Base-by-base conservation (phyloP, 1,284 basidiomycete genomes). In the Pyrrhoderma lamaoense region DNA sequence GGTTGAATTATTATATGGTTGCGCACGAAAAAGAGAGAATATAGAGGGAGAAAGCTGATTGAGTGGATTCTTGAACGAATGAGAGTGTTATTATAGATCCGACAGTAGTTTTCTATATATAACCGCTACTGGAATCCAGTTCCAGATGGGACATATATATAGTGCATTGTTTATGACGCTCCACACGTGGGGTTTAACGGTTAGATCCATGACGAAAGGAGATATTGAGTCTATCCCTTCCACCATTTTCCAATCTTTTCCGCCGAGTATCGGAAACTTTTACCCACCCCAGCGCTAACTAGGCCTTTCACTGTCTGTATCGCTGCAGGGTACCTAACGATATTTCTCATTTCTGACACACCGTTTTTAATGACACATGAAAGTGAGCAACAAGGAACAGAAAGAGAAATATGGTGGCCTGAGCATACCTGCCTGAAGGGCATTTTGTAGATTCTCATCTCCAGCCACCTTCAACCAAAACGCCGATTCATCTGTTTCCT, bases 181-280 rank as follows among this genome's bases (percentile, higher is more conserved):
- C n/a, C n/a, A n/a, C n/a, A n/a, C n/a, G n/a, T n/a, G n/a, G n/a
- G n/a, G n/a, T n/a, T n/a, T n/a, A n/a, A n/a, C n/a, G n/a, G n/a
- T n/a, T n/a, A n/a, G 35, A 37, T 9, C 35, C 35, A 16, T 37
- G 9, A 16, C 11, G 35, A 37, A 11, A 9, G 35, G 35, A 16
- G 16, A 37, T 22, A 16, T 40, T 22, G n/a, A 5, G 5, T n/a
- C 14, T 58, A 57, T 37, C 81, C 76, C 52, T 69, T 71, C 76
- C 86, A 85, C 85, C 89, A 93, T 68, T 95, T 96, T 45, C 77
- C 69, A 21, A 93, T 70, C 70, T 96, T 93, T 51, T 83, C 77
- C 40, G 74, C 59, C 42, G 77, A 74, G 65, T 96, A 97, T 42
- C 78, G 77, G 8, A 85, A 56, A 61, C 87, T 90, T 74, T 93